A percentile compares a stretch with the other conserved stretches of the same genome.
phyloP scores from a whole-genome alignment of 306 rosid genomes.

The Malus sylvestris region DNA sequence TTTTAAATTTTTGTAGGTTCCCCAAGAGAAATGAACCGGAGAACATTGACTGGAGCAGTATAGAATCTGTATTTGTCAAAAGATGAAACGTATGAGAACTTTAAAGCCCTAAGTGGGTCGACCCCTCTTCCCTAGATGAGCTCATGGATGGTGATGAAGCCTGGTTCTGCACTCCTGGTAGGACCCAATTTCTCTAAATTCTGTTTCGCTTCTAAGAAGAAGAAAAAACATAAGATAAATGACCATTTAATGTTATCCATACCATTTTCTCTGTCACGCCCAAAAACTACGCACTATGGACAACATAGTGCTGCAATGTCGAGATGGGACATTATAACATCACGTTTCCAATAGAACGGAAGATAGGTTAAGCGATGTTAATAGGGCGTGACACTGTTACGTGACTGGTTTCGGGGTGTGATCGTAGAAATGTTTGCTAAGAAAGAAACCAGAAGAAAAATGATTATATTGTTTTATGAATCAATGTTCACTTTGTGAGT shows the following conservation, averaged over 20 bases:
- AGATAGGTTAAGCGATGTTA: too few relatives aligned
- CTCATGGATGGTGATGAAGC: conserved; percentile 23
- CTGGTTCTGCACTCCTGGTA: conserved; percentile 46
- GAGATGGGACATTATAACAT: too few relatives aligned
- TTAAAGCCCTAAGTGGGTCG: conserved; percentile 49
- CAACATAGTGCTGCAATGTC: too few relatives aligned
- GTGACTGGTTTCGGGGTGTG: too few relatives aligned
- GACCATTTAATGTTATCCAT: too few relatives aligned
- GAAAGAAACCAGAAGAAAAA: too few relatives aligned
- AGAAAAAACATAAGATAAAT: too few relatives aligned
- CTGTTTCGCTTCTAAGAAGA: background rate
- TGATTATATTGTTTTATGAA: background rate
- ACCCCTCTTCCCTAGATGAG: conserved; percentile 29
- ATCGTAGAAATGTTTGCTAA: too few relatives aligned
- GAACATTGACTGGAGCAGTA: conserved; percentile 44
- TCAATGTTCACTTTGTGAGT: background rate
- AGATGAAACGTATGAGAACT: conserved; percentile 36
- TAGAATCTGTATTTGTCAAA: conserved; percentile 27
- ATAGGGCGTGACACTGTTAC: too few relatives aligned
- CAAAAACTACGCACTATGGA: too few relatives aligned
- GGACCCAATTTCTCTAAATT: background rate
- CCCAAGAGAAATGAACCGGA: conserved; percentile 32
- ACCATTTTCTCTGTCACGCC: too few relatives aligned
- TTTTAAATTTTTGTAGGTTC: background rate
- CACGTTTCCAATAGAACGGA: too few relatives aligned